phyloP scores from a whole-genome alignment of 768 basidiomycete genomes.

The Lentinula sp. region DNA sequence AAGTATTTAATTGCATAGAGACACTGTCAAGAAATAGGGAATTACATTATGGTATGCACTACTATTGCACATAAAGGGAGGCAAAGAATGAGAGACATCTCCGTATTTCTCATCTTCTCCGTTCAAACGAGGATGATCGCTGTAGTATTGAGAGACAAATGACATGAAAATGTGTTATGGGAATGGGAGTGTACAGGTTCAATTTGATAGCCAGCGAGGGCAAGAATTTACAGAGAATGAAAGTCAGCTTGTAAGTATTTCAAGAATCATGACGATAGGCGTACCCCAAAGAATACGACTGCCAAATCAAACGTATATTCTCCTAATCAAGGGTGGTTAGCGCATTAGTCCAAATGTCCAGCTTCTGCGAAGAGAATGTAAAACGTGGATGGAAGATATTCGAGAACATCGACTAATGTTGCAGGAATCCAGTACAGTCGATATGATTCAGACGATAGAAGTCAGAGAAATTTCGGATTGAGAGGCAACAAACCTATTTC shows the following conservation, averaged over 20 bases:
- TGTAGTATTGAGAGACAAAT: conserved; percentile 18
- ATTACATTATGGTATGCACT: too few species aligned
- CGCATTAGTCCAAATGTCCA: too few species aligned
- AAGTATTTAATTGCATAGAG: too few species aligned
- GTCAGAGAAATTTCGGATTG: too few species aligned
- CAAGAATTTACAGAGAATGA: too few species aligned
- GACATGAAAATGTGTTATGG: not conserved
- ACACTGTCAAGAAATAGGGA: too few species aligned
- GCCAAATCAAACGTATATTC: conserved; percentile 87
- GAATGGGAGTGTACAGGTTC: too few species aligned
- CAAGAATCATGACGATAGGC: conserved; percentile 14
- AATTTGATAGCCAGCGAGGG: too few species aligned
- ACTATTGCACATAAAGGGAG: too few species aligned
- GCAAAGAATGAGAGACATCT: not conserved
- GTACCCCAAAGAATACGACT: conserved; percentile 75
- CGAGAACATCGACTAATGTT: not conserved
- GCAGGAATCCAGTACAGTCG: too few species aligned
- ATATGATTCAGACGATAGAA: too few species aligned
- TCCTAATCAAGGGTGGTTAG: conserved; percentile 31
- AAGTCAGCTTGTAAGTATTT: not conserved
- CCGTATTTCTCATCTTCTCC: conserved; percentile 25
- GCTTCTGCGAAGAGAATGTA: not conserved
- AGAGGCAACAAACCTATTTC: conserved; percentile 54
- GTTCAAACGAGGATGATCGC: conserved; percentile 74
- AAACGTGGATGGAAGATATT: not conserved